Conservation (phyloP, 192 early-diverging fungal genomes). For the Coemansia sp. region DNA sequence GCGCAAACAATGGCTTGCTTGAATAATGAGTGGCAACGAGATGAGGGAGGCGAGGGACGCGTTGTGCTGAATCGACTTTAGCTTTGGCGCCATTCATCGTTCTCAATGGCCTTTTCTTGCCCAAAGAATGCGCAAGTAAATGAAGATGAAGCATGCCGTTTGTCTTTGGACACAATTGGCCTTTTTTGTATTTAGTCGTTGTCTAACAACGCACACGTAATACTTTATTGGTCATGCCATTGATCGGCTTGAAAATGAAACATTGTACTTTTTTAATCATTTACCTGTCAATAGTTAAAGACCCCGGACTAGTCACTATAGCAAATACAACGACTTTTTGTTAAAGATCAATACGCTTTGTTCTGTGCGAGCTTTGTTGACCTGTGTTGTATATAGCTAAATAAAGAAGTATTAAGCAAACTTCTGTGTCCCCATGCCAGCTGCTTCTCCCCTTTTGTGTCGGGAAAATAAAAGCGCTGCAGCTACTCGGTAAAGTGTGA, state of each 20-base stretch:
- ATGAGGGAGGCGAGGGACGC: neutral
- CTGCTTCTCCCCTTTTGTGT: too few relatives aligned
- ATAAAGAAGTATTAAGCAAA: too few relatives aligned
- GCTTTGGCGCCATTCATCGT: neutral
- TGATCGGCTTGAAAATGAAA: neutral
- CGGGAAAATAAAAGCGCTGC: too few relatives aligned
- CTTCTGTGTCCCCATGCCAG: too few relatives aligned
- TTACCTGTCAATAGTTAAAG: neutral
- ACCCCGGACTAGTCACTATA: neutral
- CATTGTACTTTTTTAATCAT: neutral
- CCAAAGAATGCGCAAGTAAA: neutral
- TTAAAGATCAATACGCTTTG: neutral
- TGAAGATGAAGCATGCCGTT: neutral
- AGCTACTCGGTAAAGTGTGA: too few relatives aligned
- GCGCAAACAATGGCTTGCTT: neutral
- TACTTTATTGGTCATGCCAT: neutral
- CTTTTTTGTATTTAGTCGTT: neutral
- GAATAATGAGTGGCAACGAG: neutral
- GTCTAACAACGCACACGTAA: neutral
- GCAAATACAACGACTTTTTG: neutral
- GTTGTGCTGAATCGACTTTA: neutral
- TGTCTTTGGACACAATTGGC: neutral
- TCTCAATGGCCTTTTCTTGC: neutral
- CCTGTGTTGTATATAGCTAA: neutral
- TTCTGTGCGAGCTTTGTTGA: neutral